A percentile compares a stretch with the other conserved stretches of the same genome.
These are phyloP conservation scores for Brassica carinata DNA, from an alignment of 345 rosid species.

Conservation along the genomic window DNA sequence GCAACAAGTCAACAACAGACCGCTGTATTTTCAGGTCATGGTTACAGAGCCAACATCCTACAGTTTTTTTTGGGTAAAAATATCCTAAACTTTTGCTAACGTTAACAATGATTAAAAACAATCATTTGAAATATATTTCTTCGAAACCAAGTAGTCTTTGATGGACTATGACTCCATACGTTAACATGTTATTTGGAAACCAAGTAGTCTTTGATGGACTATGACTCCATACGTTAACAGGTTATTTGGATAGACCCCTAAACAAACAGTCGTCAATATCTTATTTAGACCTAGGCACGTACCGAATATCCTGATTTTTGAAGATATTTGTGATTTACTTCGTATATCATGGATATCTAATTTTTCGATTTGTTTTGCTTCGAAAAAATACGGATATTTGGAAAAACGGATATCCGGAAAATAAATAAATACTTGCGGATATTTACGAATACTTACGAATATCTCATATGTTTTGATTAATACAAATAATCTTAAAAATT, in stretches of 20 bases:
- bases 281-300: too few species aligned
- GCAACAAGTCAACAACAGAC: neutral
- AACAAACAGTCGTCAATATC: conserved; percentile 17
- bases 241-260: conserved; percentile 31
- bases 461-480: too few species aligned
- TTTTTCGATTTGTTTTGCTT: too few species aligned
- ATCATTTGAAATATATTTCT: neutral
- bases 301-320: too few species aligned
- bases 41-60: neutral
- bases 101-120: neutral
- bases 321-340: too few species aligned
- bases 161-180: conserved; percentile 4
- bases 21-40: conserved; percentile 1
- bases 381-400: too few species aligned
- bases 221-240: conserved; percentile 9
- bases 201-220: conserved; percentile 9
- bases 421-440: too few species aligned
- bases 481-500: too few species aligned
- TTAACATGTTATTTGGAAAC: conserved; percentile 23
- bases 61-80: neutral
- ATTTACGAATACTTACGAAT: too few species aligned
- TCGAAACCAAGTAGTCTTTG: neutral
- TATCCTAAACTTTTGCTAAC: neutral
- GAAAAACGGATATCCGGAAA: too few species aligned
- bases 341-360: too few species aligned